Base-by-base conservation (phyloP, 805 yeast species). In the Candida saitoana region DNA sequence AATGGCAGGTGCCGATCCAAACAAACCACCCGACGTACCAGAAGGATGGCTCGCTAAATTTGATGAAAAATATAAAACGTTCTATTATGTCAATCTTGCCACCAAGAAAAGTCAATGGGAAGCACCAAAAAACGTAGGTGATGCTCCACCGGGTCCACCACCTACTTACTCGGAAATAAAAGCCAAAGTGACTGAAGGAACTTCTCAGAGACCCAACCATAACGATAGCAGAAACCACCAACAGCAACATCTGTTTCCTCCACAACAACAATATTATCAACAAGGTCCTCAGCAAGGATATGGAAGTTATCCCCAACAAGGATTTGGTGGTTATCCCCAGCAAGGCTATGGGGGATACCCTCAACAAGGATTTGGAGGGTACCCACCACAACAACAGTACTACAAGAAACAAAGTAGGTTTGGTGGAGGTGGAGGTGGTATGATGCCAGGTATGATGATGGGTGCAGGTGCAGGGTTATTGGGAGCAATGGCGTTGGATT, bases 31-130 rank as follows among this genome's bases (percentile, higher is more conserved):
- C 3, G 49, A 40, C 0, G 81, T 79, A n/a, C 85, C 85, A 2
- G 61, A 65, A 2, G 86, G 90, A 3, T 84, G 90, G 90, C 65
- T 80, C 45, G 83, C 93, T 34, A 80, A 81, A 38, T 81, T 77
- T 63, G 89, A 84, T 55, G 82, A 80, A 8, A 70, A 80, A 43
- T 84, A 84, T 57, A 71, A 74, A 38, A 78, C 84, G 2, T 87
- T 82, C 81, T 91, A 82, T 60, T 91, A 81, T 55, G 96, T 91
- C n/a, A 71, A 88, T 52, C 64, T 85, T 49, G 55, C 71, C 12
- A 77, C 87, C 11, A 83, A 85, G 45, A 69, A 78, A 50, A 87
- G 96, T 0, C 96, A 89, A 61, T 91, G 98, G 98, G 96, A 87
- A 40, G 79, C 81, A 11, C 97, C 96, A 12, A 44, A 29, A 0